phyloP scores from a whole-genome alignment of 2,329 filamentous ascomycete species.

The Colletotrichum spaethianum region DNA sequence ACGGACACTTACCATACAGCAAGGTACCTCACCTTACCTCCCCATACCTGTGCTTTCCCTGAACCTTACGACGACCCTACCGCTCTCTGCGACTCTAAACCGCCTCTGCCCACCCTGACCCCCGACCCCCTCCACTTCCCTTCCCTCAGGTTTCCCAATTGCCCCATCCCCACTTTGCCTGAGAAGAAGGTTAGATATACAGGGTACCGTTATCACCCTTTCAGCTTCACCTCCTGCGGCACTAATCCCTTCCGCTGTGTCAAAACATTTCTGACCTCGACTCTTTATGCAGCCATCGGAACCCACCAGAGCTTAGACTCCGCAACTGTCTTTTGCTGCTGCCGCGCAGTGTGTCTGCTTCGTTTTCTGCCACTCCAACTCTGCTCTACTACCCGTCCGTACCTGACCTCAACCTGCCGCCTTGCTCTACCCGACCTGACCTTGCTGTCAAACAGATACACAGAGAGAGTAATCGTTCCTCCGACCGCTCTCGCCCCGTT shows the following conservation, averaged over 20 bases:
- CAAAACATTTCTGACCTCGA: slow-evolving; percentile 56
- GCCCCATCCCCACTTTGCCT: slow-evolving; percentile 41
- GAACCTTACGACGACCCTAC: slow-evolving; percentile 35
- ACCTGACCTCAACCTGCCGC: slow-evolving; percentile 17
- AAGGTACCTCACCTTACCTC: slow-evolving; percentile 10
- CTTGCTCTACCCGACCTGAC: slow-evolving; percentile 24
- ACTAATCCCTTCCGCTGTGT: slow-evolving; percentile 55
- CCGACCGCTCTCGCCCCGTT: slow-evolving; percentile 17
- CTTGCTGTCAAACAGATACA: slow-evolving; percentile 20
- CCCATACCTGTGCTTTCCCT: slow-evolving; percentile 10
- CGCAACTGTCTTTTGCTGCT: slow-evolving; percentile 33
- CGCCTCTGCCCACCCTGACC: slow-evolving; percentile 32
- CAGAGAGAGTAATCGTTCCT: slow-evolving; percentile 11
- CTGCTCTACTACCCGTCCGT: slow-evolving; percentile 11
- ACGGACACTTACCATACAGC: not conserved
- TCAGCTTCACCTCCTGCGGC: slow-evolving; percentile 53
- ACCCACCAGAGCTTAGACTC: slow-evolving; percentile 45
- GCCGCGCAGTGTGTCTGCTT: slow-evolving; percentile 32
- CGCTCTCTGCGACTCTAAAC: slow-evolving; percentile 34
- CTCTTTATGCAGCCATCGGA: slow-evolving; percentile 51
- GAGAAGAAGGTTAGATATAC: slow-evolving; percentile 42
- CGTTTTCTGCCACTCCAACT: slow-evolving; percentile 22
- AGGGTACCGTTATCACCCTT: slow-evolving; percentile 42
- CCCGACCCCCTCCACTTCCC: slow-evolving; percentile 41
- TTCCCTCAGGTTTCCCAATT: slow-evolving; percentile 41